A percentile compares a stretch with the other conserved stretches of the same genome.
Conservation (phyloP, 1,284 basidiomycete species). For the Melampsora americana region DNA sequence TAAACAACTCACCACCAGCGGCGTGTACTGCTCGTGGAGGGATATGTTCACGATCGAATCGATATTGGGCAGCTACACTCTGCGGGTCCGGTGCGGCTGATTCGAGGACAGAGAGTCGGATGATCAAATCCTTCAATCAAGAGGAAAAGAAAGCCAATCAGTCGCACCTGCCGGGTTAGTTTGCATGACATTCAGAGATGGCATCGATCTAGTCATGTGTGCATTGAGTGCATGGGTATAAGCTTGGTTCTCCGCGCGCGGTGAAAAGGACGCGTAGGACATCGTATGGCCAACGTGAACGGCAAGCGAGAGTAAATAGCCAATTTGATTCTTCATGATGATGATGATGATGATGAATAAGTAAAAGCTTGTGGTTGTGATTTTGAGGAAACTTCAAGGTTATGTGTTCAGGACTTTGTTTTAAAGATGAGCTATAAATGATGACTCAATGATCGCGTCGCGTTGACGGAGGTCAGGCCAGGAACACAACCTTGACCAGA, state of each 20-base stretch:
- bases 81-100: conserved; percentile 10
- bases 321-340: no score
- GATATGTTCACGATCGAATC: conserved; percentile 25
- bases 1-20: conserved; percentile 4
- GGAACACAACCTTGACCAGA: no score
- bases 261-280: background rate
- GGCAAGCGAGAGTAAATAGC: no score
- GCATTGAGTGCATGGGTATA: background rate
- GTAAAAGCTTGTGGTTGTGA: no score
- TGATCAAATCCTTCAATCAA: background rate
- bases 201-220: background rate
- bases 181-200: background rate
- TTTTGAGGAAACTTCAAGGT: no score
- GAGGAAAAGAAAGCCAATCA: no score
- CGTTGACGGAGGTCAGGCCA: no score
- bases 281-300: no score
- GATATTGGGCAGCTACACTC: conserved; percentile 9
- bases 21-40: conserved; percentile 23
- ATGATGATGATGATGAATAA: no score
- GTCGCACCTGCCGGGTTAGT: background rate
- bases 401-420: no score
- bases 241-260: background rate
- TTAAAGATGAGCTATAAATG: no score
- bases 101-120: background rate
- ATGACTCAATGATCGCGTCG: no score